Conservation (phyloP, 768 basidiomycete species). For the Tephrocybe rancida region DNA sequence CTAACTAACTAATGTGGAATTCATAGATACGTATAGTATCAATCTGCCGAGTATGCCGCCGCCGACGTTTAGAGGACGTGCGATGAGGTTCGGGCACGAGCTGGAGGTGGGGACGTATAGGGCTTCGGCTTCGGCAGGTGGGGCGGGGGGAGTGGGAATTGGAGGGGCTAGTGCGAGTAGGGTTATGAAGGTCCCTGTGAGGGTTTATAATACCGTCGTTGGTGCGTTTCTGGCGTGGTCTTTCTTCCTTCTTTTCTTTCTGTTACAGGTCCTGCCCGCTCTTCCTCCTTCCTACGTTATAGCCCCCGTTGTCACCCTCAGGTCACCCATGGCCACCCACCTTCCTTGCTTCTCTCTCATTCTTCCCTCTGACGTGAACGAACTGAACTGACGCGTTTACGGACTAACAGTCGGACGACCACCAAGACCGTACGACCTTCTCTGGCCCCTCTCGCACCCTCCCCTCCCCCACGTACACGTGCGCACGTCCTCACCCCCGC, state of each 20-base stretch:
- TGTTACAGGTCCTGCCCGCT: too few species aligned
- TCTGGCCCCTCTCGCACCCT: conserved; percentile 79
- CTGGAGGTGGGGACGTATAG: conserved; percentile 88
- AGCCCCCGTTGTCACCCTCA: too few species aligned
- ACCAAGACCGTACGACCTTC: conserved; percentile 74
- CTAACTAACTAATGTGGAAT: background rate
- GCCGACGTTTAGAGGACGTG: conserved; percentile 87
- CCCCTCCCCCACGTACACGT: too few species aligned
- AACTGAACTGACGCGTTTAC: too few species aligned
- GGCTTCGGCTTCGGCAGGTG: conserved; percentile 38
- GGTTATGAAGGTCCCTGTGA: conserved; percentile 89
- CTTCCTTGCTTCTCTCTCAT: too few species aligned
- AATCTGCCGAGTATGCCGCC: conserved; percentile 79
- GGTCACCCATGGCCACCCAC: too few species aligned
- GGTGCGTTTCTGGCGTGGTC: conserved; percentile 61
- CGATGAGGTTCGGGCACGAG: conserved; percentile 86
- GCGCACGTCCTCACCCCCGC: too few species aligned
- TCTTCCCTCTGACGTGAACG: too few species aligned
- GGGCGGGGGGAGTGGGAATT: conserved; percentile 2
- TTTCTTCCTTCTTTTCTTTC: background rate
- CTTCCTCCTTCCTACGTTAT: too few species aligned
- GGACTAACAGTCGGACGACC: conserved; percentile 60
- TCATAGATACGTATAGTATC: conserved; percentile 77
- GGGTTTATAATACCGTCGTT: conserved; percentile 86
- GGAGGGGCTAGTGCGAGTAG: conserved; percentile 60